These are phyloP conservation scores for Suillus discolor DNA, from an alignment of 768 basidiomycete species.

Conservation along the genomic window DNA sequence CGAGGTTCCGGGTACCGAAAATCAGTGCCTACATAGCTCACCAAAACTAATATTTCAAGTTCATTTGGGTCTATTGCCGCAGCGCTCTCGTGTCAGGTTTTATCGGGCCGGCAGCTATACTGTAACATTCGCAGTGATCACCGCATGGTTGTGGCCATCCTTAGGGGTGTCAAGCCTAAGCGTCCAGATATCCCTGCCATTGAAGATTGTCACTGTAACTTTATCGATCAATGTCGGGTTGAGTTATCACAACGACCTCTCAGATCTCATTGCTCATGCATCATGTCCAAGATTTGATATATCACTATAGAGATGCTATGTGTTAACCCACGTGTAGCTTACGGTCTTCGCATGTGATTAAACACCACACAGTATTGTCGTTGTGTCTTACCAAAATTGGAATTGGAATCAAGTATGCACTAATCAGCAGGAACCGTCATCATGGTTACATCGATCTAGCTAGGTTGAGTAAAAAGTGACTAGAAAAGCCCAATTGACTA, in stretches of 20 bases:
- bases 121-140: conserved; percentile 3
- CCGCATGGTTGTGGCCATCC: conserved; percentile 15
- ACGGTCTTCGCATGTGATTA: too few relatives aligned
- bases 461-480: too few relatives aligned
- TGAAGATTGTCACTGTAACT: conserved; percentile 41
- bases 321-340: too few relatives aligned
- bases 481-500: too few relatives aligned
- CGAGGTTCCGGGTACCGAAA: conserved; percentile 20
- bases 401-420: too few relatives aligned
- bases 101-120: conserved; percentile 3
- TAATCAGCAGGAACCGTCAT: too few relatives aligned
- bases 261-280: background rate
- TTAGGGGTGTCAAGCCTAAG: conserved; percentile 1
- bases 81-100: background rate
- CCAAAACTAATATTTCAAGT: conserved; percentile 7
- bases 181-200: conserved; percentile 37
- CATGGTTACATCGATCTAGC: too few relatives aligned
- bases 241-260: background rate
- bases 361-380: too few relatives aligned
- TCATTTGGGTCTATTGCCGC: conserved; percentile 13
- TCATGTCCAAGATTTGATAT: background rate
- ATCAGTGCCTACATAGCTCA: background rate
- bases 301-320: background rate
- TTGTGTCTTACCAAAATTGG: too few relatives aligned
- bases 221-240: conserved; percentile 44